Evolutionary conservation across 805 yeast genomes (phyloP).

Genomic region (Candida krabiensis): DNA sequence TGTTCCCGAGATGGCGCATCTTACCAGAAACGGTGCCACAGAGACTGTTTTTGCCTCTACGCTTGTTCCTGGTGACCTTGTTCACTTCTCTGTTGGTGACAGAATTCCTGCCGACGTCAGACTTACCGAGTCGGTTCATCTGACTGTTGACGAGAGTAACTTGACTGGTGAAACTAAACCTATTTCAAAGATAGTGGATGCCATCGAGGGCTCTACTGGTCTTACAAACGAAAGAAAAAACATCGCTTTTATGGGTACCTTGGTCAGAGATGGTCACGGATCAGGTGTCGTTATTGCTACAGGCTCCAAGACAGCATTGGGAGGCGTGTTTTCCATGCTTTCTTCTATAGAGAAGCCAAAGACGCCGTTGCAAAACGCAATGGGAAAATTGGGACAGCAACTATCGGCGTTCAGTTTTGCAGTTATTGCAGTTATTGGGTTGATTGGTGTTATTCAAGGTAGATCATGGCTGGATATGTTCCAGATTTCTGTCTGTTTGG

Average conservation of each 20-base stretch:
- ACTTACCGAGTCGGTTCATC: conserved; percentile 71
- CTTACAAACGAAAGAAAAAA: conserved; percentile 59
- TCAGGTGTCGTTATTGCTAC: conserved; percentile 91
- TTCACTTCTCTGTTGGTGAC: conserved; percentile 88
- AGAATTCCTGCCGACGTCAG: conserved; percentile 95
- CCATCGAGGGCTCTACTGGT: conserved; percentile 33
- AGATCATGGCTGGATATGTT: conserved; percentile 97
- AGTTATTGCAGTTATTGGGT: conserved; percentile 87
- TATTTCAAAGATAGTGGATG: conserved; percentile 60
- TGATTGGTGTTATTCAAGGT: conserved; percentile 89
- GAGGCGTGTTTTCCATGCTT: conserved; percentile 95
- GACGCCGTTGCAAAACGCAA: conserved; percentile 92
- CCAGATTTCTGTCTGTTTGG: conserved; percentile 93
- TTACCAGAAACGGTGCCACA: conserved; percentile 77
- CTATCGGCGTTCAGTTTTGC: conserved; percentile 80
- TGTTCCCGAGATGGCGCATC: conserved; percentile 96
- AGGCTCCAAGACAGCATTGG: conserved; percentile 87
- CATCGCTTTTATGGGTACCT: conserved; percentile 95
- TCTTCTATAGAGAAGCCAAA: conserved; percentile 93
- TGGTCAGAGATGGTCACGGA: conserved; percentile 96
- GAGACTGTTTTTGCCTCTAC: conserved; percentile 82
- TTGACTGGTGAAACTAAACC: conserved; percentile 95
- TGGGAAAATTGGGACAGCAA: conserved; percentile 95
- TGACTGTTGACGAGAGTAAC: conserved; percentile 88
- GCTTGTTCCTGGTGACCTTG: conserved; percentile 95